phyloP scores from a whole-genome alignment of 768 basidiomycete genomes.

The Gyrodon lividus region DNA sequence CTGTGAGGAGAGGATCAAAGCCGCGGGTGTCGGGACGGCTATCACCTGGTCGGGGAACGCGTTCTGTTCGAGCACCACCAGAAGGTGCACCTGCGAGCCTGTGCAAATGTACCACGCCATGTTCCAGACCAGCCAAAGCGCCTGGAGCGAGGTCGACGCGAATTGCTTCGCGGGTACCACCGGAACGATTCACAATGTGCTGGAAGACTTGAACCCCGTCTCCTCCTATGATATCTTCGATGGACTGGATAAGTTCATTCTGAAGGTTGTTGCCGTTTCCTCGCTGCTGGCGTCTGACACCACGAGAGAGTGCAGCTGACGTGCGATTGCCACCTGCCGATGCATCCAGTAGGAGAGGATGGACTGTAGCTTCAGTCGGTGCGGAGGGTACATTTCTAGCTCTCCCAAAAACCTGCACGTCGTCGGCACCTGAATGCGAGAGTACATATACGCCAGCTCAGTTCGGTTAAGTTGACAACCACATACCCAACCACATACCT shows the following conservation, averaged over 20 bases:
- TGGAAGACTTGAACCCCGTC: conserved; percentile 83
- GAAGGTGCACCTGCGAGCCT: conserved; percentile 47
- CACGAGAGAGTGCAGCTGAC: conserved; percentile 45
- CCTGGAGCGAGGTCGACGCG: conserved; percentile 75
- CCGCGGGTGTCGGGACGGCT: conserved; percentile 44
- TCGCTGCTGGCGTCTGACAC: conserved; percentile 56
- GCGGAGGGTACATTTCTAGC: conserved; percentile 49
- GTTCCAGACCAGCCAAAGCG: conserved; percentile 58
- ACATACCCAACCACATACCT: conserved; percentile 12
- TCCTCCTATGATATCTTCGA: conserved; percentile 79
- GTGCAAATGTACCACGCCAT: conserved; percentile 48
- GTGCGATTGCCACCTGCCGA: conserved; percentile 45
- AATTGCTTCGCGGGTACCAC: conserved; percentile 62
- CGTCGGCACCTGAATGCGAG: conserved; percentile 45
- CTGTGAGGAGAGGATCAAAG: conserved; percentile 76
- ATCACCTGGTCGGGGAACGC: conserved; percentile 45
- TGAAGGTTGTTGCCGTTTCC: conserved; percentile 46
- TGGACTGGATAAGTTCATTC: conserved; percentile 66
- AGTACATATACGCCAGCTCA: neutral
- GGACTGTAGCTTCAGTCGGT: conserved; percentile 70
- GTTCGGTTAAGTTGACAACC: neutral
- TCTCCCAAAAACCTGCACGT: conserved; percentile 62
- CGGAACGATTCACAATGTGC: conserved; percentile 68
- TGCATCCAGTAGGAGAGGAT: conserved; percentile 77
- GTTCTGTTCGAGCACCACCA: conserved; percentile 64